Evolutionary conservation across 2,329 filamentous ascomycete genomes (phyloP), one percentile per base, ranked within the genome.

Genomic region (Monilinia vaccinii-corymbosi): DNA sequence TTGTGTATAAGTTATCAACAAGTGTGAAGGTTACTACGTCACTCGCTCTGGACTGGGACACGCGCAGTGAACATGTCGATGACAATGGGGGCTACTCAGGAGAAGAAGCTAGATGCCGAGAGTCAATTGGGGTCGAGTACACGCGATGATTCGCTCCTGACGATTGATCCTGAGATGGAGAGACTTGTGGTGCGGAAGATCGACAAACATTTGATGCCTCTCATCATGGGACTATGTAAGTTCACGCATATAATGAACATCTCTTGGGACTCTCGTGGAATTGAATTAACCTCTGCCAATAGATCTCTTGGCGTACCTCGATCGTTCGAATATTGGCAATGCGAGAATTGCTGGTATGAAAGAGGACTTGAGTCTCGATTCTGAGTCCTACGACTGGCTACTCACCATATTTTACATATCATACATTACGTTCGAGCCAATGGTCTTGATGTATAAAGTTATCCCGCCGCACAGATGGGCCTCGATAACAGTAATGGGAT

Each of bases 161-260:
- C n/a, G 14, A 49, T 57, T 50, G 55, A 57, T 5, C 44, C 62
- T 10, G 61, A 53, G 45, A 58, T 65, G 68, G 84, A 85, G 67
- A 73, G 69, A 34, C 69, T 72, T 40, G 77, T 86, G n/a, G 71
- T 83, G 45, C 77, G 73, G 67, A 84, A 81, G 70, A 76, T 88
- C 62, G 85, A 88, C 69, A 76, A 76, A 56, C 76, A 76, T 60
- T 74, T 88, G 31, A 81, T 86, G n/a, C 64, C 64, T 36, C 44
- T 67, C 4, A 62, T 67, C 36, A 61, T 65, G 21, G 64, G 51
- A 5, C 60, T 67, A 36, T 67, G 64, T 65, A n/a, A n/a, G n/a
- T n/a, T n/a, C n/a, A 38, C 7, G 55, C 40, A 36, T 36, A 5
- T 36, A 36, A 2, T 14, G 34, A 14, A 11, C 5, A 21, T 57